Evolutionary conservation across 1,284 basidiomycete species (phyloP), one percentile per base, ranked within the genome.

Genomic region (Pseudozyma thailandica): DNA sequence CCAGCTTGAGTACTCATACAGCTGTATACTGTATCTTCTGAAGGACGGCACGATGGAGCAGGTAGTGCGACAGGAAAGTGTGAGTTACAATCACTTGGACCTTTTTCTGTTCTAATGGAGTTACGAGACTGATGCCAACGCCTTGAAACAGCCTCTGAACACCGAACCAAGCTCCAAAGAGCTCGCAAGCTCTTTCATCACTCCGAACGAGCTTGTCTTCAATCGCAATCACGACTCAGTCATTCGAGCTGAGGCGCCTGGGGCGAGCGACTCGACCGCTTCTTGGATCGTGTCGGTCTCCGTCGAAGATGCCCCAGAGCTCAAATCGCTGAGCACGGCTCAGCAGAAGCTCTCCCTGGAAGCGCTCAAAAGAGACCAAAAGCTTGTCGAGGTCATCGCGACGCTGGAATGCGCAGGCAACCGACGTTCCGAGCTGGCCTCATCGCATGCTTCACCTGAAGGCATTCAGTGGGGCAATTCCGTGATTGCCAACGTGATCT

Each of bases 351-450:
- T 58, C 1, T 42, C 50, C 7, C 49, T 74, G 13, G 53, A 51
- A 2, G 35, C 50, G n/a, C 35, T 74, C 8, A 45, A 72, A 45
- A 16, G 28, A 10, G 28, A 50, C 8, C 47, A 54, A 35, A 23
- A 39, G 9, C 46, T 50, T 4, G 33, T 52, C 33, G 47, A 61
- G 23, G 53, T 75, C 7, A 43, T 60, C 4, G 73, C 75, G 15
- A 72, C 69, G 1, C 57, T 77, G 31, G 74, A 77, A 42, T 77
- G 75, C 21, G 75, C 75, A 7, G 74, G 74, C 1, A 77, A 77
- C 28, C 51, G 75, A n/a, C 38, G 74, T 8, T 31, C 59, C 1
- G 75, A 77, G 50, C 50, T 77, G 28, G 44, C 53, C 3, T 33
- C 63, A 3, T 52, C 50, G 8, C 49, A 63, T n/a, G 33, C 33